A percentile compares a stretch with the other conserved stretches of the same genome.
Conservation (phyloP, 768 basidiomycete genomes). For the Crepidotus variabilis region DNA sequence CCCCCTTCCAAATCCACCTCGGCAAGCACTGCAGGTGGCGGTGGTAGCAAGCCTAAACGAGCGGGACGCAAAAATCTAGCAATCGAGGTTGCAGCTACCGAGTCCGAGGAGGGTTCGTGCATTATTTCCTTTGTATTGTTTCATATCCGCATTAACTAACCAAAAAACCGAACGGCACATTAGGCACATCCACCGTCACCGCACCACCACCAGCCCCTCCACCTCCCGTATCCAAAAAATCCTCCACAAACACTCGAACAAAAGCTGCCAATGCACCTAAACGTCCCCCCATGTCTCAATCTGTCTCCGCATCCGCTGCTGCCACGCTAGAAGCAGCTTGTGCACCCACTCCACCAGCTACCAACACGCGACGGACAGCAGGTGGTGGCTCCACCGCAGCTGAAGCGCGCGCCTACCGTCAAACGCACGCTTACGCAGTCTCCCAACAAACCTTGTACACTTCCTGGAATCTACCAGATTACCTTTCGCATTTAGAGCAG, state of each 20-base stretch:
- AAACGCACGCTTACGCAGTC: constrained; percentile 75
- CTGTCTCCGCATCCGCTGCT: constrained; percentile 20
- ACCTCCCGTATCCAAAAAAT: constrained; percentile 32
- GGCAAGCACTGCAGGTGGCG: constrained; percentile 4
- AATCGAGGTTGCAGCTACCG: constrained; percentile 33
- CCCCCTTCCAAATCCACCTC: constrained; percentile 26
- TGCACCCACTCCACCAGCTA: constrained; percentile 31
- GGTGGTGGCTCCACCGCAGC: constrained; percentile 33
- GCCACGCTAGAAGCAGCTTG: constrained; percentile 5
- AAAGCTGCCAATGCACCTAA: constrained; percentile 39
- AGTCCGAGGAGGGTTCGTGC: constrained; percentile 61
- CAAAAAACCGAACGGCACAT: too few relatives aligned
- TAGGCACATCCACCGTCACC: too few relatives aligned
- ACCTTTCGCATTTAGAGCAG: constrained; percentile 80
- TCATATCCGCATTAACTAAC: too few relatives aligned
- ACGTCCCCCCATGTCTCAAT: constrained; percentile 28
- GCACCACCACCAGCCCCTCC: constrained; percentile 9
- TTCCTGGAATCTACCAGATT: constrained; percentile 92
- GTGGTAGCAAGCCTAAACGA: constrained; percentile 34
- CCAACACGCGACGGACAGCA: constrained; percentile 23
- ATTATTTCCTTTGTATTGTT: neutral
- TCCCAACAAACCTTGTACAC: constrained; percentile 77
- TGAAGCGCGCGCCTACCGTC: constrained; percentile 68
- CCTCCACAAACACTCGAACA: constrained; percentile 23
- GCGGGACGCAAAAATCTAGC: constrained; percentile 38